A percentile compares a stretch with the other conserved stretches of the same genome.
Conservation (phyloP, 805 yeast species). For the Candida dendrica region DNA sequence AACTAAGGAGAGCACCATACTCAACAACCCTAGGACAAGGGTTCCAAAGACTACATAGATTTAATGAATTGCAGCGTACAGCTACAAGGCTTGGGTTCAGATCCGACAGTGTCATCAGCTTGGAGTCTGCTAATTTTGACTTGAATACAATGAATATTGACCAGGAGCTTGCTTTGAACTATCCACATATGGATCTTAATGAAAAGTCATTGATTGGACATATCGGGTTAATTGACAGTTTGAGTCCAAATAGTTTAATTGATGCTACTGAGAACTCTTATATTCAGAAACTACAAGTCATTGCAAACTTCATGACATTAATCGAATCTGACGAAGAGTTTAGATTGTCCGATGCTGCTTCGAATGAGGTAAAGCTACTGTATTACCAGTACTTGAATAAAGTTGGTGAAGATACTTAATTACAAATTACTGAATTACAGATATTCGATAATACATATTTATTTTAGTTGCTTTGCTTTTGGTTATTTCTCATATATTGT, state of each 20-base stretch:
- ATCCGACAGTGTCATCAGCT: background rate
- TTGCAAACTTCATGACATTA: conserved; percentile 8
- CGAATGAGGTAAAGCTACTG: conserved; percentile 4
- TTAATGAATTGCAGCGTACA: conserved; percentile 14
- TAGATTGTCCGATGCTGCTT: conserved; percentile 1
- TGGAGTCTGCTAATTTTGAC: background rate
- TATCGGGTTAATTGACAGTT: background rate
- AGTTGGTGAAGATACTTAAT: background rate
- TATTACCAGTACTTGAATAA: conserved; percentile 2
- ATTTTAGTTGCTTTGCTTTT: no score
- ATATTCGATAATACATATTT: no score
- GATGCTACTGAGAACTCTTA: background rate
- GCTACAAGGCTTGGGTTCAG: background rate
- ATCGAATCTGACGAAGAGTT: conserved; percentile 4
- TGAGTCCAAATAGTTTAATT: background rate
- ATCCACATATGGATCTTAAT: background rate
- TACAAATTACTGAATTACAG: background rate
- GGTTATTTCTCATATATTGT: no score
- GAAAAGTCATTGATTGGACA: background rate
- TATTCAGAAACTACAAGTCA: conserved; percentile 4
- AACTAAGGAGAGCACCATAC: conserved; percentile 17
- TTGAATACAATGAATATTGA: background rate
- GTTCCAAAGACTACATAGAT: conserved; percentile 15
- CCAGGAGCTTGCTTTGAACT: background rate
- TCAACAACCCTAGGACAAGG: conserved; percentile 19